Evolutionary conservation across 371 early-diverging fungal genomes (phyloP), one percentile per base, ranked within the genome.

Genomic region (Mucor lusitanicus): DNA sequence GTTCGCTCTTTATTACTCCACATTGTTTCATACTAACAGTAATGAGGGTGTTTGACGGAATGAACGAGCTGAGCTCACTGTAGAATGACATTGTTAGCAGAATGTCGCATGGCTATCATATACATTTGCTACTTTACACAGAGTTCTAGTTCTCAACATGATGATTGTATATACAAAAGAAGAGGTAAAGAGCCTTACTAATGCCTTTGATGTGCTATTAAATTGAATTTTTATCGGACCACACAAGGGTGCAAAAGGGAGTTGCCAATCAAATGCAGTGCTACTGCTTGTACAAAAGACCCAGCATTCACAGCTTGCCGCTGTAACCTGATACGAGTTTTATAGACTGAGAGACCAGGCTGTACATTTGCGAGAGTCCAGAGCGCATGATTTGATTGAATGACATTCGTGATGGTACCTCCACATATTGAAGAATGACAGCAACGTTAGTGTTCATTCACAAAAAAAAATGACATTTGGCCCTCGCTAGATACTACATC

Each of bases 121-220:
- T 33, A 3, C 8, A 33, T 33, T 13, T 0, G 11, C 30, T 12
- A 35, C 37, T 35, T 35, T 63, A 65, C 65, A 58, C 27, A 58
- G 58, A 25, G 32, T 42, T 65, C 58, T 65, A 35, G 44, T 58
- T 27, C 33, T 57, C 19, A 65, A 32, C 65, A 65, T 65, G 28
- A 17, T 58, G 7, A 17, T 17, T 40, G 15, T 40, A 40, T 40
- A 11, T 40, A 40, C 56, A 50, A 33, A n/a, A 30, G 17, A n/a
- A 53, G 28, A 23, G 15, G 27, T 19, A 27, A 28, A 48, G 48
- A 35, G 21, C 27, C 27, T 53, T 27, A 27, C 11, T 27, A 53
- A 53, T 53, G 53, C 27, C 27, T 12, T 53, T 53, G 53, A 53
- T 23, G n/a, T 48, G 23, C 25, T 53, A 12, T 53, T 27, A 27